Evolutionary conservation across 163 green algal species (phyloP).

Genomic region (Chloromonas sp.): DNA sequence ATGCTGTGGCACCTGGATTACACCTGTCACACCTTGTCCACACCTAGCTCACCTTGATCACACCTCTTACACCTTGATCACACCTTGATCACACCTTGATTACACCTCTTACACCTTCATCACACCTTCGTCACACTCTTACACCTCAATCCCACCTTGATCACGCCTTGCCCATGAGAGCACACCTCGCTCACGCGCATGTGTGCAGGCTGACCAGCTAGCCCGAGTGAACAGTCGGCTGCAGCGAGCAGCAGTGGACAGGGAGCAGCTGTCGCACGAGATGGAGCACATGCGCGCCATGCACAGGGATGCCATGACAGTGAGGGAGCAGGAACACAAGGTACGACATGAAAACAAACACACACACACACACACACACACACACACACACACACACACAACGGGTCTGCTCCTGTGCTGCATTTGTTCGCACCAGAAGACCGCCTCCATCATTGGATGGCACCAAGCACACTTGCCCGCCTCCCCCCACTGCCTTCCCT

Average conservation of each 20-base stretch:
- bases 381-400: too few relatives aligned
- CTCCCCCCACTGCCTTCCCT: neutral
- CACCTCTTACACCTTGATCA: neutral
- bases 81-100: neutral
- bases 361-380: neutral
- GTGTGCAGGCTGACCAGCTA: neutral
- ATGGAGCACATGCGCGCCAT: neutral
- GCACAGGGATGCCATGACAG: neutral
- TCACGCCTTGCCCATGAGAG: too few relatives aligned
- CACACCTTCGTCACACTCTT: neutral
- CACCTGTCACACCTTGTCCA: neutral
- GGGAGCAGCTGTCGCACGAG: neutral
- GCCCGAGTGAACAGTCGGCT: neutral
- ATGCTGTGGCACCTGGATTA: neutral
- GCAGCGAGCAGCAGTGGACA: neutral
- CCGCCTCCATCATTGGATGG: neutral
- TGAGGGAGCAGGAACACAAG: neutral
- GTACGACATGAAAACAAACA: neutral
- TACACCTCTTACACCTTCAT: neutral
- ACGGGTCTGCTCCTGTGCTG: too few relatives aligned
- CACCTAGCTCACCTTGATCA: neutral
- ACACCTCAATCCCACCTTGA: neutral
- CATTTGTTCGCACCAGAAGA: too few relatives aligned
- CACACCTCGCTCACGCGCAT: too few relatives aligned
- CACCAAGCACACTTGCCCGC: neutral